These are phyloP conservation scores for Globisporangium paddicum DNA, from an alignment of 352 stramenopile genomes.

Conservation along the genomic window DNA sequence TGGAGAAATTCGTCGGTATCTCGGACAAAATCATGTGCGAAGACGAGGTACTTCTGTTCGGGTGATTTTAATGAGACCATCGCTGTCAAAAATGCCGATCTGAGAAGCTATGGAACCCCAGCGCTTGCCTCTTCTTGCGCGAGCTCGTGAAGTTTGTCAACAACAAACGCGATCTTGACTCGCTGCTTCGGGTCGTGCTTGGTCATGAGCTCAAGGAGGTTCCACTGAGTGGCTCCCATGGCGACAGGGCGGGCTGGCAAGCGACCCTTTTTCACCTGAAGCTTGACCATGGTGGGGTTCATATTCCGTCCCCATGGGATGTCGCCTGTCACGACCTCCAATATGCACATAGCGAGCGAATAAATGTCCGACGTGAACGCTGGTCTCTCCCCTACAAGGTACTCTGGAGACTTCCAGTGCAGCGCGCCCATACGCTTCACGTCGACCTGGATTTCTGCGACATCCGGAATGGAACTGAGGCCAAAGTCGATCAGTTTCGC, in stretches of 20 bases:
- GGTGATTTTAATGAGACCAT: not conserved
- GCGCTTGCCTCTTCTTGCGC: not conserved
- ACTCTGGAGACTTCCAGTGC: constrained; percentile 3
- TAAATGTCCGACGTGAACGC: not conserved
- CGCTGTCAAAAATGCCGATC: too few species aligned
- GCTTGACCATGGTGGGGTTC: not conserved
- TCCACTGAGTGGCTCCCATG: not conserved
- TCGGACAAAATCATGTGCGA: not conserved
- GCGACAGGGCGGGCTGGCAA: not conserved
- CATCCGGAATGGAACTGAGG: not conserved
- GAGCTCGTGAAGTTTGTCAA: not conserved
- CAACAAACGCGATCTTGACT: not conserved
- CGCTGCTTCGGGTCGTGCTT: not conserved
- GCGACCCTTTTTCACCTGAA: not conserved
- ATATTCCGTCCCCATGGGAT: not conserved
- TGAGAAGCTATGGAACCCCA: not conserved
- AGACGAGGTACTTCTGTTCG: not conserved
- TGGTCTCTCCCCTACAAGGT: not conserved
- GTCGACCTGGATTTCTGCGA: not conserved
- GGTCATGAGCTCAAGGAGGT: constrained; percentile 1
- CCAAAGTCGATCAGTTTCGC: constrained; percentile 5
- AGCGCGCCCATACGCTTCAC: not conserved
- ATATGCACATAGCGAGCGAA: not conserved
- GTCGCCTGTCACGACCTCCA: constrained; percentile 1
- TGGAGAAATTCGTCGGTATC: not conserved